These are phyloP conservation scores for Clitoria ternatea DNA, from an alignment of 306 rosid genomes.

Conservation along the genomic window DNA sequence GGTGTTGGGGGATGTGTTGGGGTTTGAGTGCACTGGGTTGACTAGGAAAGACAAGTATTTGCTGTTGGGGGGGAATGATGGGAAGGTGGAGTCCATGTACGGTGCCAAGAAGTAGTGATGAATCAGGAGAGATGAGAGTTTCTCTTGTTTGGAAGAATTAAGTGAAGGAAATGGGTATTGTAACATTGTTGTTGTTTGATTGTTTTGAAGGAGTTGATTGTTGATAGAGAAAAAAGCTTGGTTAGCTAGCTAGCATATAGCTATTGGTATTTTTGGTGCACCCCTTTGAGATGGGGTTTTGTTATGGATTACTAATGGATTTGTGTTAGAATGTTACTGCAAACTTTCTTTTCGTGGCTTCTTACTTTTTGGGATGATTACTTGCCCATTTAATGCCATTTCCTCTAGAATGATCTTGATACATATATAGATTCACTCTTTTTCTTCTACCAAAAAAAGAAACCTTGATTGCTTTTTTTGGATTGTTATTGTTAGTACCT, in stretches of 20 bases:
- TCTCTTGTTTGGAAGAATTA: neutral
- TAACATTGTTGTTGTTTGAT: neutral
- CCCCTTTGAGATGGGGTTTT: neutral
- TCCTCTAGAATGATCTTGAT: too few relatives aligned
- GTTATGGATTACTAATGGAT: neutral
- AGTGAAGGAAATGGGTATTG: neutral
- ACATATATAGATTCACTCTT: too few relatives aligned
- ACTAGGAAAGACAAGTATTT: constrained; percentile 84
- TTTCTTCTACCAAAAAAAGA: too few relatives aligned
- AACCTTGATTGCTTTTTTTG: too few relatives aligned
- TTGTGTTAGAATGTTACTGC: neutral
- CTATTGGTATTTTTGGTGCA: constrained; percentile 17
- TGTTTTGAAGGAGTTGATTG: neutral
- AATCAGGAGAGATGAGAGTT: neutral
- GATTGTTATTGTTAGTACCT: too few relatives aligned
- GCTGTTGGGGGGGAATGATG: constrained; percentile 94
- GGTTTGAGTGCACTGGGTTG: constrained; percentile 78
- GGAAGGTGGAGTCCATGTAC: constrained; percentile 84
- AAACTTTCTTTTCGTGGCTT: neutral
- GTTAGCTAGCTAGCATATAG: neutral
- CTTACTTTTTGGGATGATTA: neutral
- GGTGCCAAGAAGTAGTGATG: constrained; percentile 48
- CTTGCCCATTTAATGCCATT: too few relatives aligned
- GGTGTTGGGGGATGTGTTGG: constrained; percentile 70
- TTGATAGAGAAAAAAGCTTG: neutral